Percentiles rank a stretch among this genome's conserved stretches.
Evolutionary conservation across 768 basidiomycete species (phyloP).

Genomic region (Phlegmacium glaucopus): DNA sequence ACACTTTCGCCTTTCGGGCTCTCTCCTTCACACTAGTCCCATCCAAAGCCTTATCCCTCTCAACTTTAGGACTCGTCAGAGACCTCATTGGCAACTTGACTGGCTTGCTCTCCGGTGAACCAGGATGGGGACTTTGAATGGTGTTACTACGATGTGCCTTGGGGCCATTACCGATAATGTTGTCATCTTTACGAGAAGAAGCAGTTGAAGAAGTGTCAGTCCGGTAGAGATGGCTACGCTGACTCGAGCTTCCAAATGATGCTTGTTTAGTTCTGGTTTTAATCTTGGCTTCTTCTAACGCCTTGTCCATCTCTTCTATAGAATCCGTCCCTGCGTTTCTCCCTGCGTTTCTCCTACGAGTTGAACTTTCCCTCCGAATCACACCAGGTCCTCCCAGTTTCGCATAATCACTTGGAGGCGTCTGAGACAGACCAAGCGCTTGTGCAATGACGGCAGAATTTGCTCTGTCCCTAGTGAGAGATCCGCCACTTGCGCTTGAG

Average conservation of each 20-base stretch:
- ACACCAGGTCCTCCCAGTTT: conserved; percentile 38
- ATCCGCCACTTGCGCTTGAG: conserved; percentile 11
- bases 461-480: conserved; percentile 7
- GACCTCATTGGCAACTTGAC: conserved; percentile 56
- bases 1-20: conserved; percentile 41
- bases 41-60: conserved; percentile 19
- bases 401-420: conserved; percentile 34
- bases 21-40: conserved; percentile 17
- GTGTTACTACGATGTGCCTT: conserved; percentile 48
- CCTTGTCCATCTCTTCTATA: conserved; percentile 14
- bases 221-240: conserved; percentile 1
- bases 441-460: conserved; percentile 38
- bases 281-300: conserved; percentile 35
- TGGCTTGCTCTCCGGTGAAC: conserved; percentile 40
- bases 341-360: conserved; percentile 15
- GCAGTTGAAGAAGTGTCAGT: conserved; percentile 8
- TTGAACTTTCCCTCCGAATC: conserved; percentile 21
- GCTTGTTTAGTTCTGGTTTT: conserved; percentile 28
- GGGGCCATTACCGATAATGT: conserved; percentile 6
- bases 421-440: conserved; percentile 41
- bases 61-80: conserved; percentile 35
- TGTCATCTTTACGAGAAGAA: conserved; percentile 3
- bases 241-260: conserved; percentile 7
- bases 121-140: conserved; percentile 36
- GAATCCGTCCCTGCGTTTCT: conserved; percentile 19